Evolutionary conservation across 805 yeast genomes (phyloP).

Genomic region (Hagleromyces aurorensis): DNA sequence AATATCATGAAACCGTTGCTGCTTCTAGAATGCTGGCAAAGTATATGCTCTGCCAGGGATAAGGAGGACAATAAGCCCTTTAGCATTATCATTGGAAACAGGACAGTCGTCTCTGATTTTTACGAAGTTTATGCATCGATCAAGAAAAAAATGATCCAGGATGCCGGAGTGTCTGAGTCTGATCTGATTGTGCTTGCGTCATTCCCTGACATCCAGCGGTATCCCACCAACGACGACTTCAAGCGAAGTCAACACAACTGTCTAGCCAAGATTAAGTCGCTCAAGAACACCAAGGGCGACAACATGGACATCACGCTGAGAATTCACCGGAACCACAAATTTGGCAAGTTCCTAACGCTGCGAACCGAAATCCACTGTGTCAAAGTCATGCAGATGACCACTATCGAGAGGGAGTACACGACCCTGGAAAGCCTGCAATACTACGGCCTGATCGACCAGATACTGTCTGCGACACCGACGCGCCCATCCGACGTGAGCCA

Average conservation of each 20-base stretch:
- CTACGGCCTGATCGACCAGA: slow-evolving; percentile 65
- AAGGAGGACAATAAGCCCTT: slow-evolving; percentile 52
- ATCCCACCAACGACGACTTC: slow-evolving; percentile 30
- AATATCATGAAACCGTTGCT: slow-evolving; percentile 70
- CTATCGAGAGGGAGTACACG: slow-evolving; percentile 87
- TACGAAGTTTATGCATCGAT: slow-evolving; percentile 78
- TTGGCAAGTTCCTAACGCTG: slow-evolving; percentile 49
- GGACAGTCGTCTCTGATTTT: slow-evolving; percentile 78
- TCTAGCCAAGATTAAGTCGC: slow-evolving; percentile 70
- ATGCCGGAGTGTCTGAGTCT: slow-evolving; percentile 56
- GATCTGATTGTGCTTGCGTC: slow-evolving; percentile 65
- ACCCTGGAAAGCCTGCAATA: slow-evolving; percentile 75
- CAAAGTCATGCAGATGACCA: slow-evolving; percentile 77
- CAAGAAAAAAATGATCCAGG: slow-evolving; percentile 42
- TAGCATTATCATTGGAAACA: slow-evolving; percentile 61
- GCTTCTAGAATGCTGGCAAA: slow-evolving; percentile 90
- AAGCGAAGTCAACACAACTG: slow-evolving; percentile 42
- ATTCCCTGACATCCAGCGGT: slow-evolving; percentile 34
- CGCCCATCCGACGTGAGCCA: slow-evolving; percentile 20
- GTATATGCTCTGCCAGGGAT: slow-evolving; percentile 63
- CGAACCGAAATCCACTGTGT: slow-evolving; percentile 57
- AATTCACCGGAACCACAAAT: slow-evolving; percentile 41
- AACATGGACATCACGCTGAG: slow-evolving; percentile 68
- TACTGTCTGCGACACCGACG: slow-evolving; percentile 57
- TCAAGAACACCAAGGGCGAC: slow-evolving; percentile 59